Evolutionary conservation across 2,329 filamentous ascomycete genomes (phyloP).

Genomic region (Exophiala sideris): DNA sequence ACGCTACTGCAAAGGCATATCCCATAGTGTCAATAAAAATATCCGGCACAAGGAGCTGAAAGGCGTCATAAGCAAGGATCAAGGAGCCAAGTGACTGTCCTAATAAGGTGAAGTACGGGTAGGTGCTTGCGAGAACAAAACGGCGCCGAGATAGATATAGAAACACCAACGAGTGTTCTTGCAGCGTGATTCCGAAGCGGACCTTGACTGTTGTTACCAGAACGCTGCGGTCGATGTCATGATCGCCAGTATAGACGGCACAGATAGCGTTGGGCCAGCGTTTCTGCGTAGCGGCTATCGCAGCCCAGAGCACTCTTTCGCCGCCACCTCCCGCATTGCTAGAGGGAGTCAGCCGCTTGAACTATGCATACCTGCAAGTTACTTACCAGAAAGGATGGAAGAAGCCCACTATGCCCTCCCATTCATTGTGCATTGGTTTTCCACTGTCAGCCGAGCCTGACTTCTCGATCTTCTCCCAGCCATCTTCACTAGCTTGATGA

Average conservation of each 20-base stretch:
- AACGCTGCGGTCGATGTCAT: constrained; percentile 74
- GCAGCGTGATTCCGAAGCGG: constrained; percentile 88
- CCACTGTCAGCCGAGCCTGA: constrained; percentile 45
- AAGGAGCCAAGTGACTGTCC: constrained; percentile 92
- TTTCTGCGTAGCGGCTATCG: constrained; percentile 83
- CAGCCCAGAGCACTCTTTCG: constrained; percentile 93
- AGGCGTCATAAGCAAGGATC: constrained; percentile 84
- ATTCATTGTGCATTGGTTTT: constrained; percentile 53
- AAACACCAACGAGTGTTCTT: constrained; percentile 78
- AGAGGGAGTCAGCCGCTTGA: constrained; percentile 8
- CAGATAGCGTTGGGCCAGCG: constrained; percentile 86
- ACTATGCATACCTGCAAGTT: neutral
- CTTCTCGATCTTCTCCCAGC: constrained; percentile 67
- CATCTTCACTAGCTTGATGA: constrained; percentile 47
- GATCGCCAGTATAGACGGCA: constrained; percentile 92
- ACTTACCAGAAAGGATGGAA: constrained; percentile 94
- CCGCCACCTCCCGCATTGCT: constrained; percentile 95
- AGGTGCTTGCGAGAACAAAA: constrained; percentile 81
- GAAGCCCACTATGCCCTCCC: constrained; percentile 86
- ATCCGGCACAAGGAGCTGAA: constrained; percentile 86
- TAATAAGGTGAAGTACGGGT: constrained; percentile 86
- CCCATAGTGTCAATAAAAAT: constrained; percentile 98
- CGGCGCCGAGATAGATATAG: constrained; percentile 85
- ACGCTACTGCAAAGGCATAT: constrained; percentile 83
- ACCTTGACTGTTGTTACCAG: constrained; percentile 76